A percentile compares a stretch with the other conserved stretches of the same genome.
These are phyloP conservation scores for Fragosphaeria purpurea DNA, from an alignment of 2,329 filamentous ascomycete species.

Conservation along the genomic window DNA sequence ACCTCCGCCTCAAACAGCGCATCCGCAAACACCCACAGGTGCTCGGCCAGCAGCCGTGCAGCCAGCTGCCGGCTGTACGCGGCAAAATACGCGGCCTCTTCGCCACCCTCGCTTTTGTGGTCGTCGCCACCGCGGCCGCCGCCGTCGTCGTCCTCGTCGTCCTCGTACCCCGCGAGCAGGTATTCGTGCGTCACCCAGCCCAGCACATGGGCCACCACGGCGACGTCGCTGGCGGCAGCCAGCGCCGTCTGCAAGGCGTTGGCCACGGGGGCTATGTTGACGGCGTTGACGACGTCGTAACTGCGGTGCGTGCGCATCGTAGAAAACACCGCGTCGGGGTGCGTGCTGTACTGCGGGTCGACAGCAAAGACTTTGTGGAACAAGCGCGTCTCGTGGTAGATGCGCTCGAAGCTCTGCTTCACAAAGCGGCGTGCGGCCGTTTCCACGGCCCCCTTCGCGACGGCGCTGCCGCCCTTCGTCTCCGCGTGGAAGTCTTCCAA, in stretches of 20 bases:
- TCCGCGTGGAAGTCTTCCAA: slow-evolving; percentile 45
- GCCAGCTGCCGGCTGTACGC: slow-evolving; percentile 46
- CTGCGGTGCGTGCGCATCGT: slow-evolving; percentile 39
- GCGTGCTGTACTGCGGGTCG: slow-evolving; percentile 41
- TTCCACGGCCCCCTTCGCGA: slow-evolving; percentile 24
- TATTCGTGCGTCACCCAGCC: slow-evolving; percentile 52
- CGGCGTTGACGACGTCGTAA: slow-evolving; percentile 38
- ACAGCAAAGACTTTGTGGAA: slow-evolving; percentile 47
- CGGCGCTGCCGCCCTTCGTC: slow-evolving; percentile 22
- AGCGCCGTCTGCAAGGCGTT: slow-evolving; percentile 38
- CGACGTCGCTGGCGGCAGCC: slow-evolving; percentile 36
- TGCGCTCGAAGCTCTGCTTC: slow-evolving; percentile 50
- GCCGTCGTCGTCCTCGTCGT: slow-evolving; percentile 28
- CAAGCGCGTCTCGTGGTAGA: slow-evolving; percentile 43
- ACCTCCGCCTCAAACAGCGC: slow-evolving; percentile 45
- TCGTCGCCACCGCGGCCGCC: slow-evolving; percentile 36
- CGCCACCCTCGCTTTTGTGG: slow-evolving; percentile 22
- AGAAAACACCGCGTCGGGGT: slow-evolving; percentile 40
- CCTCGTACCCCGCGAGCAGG: slow-evolving; percentile 44
- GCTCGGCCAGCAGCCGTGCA: slow-evolving; percentile 44
- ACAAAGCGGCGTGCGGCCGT: slow-evolving; percentile 48
- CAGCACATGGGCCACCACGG: slow-evolving; percentile 43
- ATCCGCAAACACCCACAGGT: slow-evolving; percentile 49
- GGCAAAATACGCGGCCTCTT: slow-evolving; percentile 32
- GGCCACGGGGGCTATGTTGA: slow-evolving; percentile 43